Evolutionary conservation across 176 grass and related monocot species (phyloP), one percentile per base, ranked within the genome.

Genomic region (Carex scoparia): DNA sequence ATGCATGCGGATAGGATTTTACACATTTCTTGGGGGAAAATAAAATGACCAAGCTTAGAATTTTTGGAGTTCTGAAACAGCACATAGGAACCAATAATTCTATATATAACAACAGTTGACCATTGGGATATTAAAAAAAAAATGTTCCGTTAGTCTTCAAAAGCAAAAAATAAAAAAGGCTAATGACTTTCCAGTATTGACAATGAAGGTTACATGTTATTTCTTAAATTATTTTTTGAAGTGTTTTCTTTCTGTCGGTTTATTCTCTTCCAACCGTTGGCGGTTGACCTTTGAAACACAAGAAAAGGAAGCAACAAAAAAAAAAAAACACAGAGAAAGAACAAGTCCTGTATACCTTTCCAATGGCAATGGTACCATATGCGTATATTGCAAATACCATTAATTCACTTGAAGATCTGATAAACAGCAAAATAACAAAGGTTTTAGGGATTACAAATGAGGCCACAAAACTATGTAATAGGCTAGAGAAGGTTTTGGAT

Each of bases 361-460:
- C 15, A 71, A 91, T 94, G 84, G 87, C 92, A 55, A 81, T 83
- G 87, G 82, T 88, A 90, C 89, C 89, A 56, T 80, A 79, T 86
- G 87, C 87, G 11, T 87, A 91, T 49, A 84, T 91, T 67, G 84
- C 87, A 37, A 84, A 91, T 53, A 86, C 79, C 35, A 83, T 83
- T 18, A 83, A n/a, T 28, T 83, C 81, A 46, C 53, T 83, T 51
- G 81, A 68, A 69, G 71, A 79, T 30, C 69, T 86, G 53, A 79
- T 14, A 54, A 86, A 79, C 58, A 56, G 59, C 18, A 66, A 79
- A 35, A 66, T 49, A 31, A 79, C 56, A 3, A 66, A 77, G 84
- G 57, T n/a, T 32, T 51, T 88, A 37, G 83, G 92, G 73, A 85
- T 90, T 18, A 69, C 69, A 38, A 49, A 63, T 59, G 92, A 87